Percentiles rank a stretch among this genome's conserved stretches.
Evolutionary conservation across 2,329 filamentous ascomycete species (phyloP).

Genomic region (Diaporthe longicolla): DNA sequence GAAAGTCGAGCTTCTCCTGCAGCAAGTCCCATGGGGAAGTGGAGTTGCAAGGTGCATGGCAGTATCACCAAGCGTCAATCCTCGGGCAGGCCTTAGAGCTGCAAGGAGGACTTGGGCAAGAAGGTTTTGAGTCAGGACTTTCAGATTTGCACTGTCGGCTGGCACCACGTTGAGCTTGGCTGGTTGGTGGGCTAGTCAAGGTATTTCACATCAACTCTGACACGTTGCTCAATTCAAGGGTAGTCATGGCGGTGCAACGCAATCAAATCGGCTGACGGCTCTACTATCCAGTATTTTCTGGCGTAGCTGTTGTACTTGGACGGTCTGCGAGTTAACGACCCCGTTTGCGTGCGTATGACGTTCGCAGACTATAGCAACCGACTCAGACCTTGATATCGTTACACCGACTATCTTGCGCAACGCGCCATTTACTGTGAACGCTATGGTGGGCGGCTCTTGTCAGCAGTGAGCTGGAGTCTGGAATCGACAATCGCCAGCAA

Average conservation of each 20-base stretch:
- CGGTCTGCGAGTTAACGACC: not conserved
- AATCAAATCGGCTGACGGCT: not conserved
- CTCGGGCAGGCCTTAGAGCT: not conserved
- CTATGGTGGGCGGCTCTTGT: slow-evolving; percentile 7
- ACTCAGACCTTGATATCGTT: not conserved
- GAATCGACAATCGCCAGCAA: slow-evolving; percentile 9
- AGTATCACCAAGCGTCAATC: not conserved
- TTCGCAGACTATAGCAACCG: not conserved
- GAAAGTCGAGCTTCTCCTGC: slow-evolving; percentile 5
- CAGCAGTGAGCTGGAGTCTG: slow-evolving; percentile 31
- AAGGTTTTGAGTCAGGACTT: slow-evolving; percentile 1
- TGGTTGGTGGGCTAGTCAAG: slow-evolving; percentile 2
- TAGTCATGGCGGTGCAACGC: slow-evolving; percentile 11
- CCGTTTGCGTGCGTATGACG: slow-evolving; percentile 10
- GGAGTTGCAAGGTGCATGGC: not conserved
- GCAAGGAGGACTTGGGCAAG: not conserved
- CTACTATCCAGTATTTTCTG: not conserved
- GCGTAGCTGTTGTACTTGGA: not conserved
- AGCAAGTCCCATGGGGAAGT: slow-evolving; percentile 9
- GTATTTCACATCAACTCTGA: not conserved
- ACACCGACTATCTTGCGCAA: slow-evolving; percentile 35
- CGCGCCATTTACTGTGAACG: slow-evolving; percentile 17
- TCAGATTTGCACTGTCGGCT: not conserved
- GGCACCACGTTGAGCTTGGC: not conserved
- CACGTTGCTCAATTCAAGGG: not conserved